Conservation (phyloP, 345 rosid genomes). For the Ceriops decandra region DNA sequence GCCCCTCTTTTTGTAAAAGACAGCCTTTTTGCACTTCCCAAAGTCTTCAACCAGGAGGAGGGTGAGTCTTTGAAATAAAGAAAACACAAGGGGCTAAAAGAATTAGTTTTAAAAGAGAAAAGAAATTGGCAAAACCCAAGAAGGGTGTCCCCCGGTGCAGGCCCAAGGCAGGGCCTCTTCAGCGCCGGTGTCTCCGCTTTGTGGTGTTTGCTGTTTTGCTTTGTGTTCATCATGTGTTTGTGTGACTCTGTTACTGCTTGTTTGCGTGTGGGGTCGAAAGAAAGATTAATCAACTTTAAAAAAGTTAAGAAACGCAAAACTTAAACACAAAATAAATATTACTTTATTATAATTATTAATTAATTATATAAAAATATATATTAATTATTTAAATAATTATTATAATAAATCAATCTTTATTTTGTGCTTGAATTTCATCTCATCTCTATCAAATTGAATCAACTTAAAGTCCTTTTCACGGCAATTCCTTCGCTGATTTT, state of each 20-base stretch:
- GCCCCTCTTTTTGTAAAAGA: conserved; percentile 18
- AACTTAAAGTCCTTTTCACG: conserved; percentile 25
- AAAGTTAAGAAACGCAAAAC: too few species aligned
- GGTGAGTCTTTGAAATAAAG: conserved; percentile 4
- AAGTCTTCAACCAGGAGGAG: conserved; percentile 23
- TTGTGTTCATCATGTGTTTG: background rate
- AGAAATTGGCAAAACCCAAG: conserved; percentile 43
- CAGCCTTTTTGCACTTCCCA: conserved; percentile 40
- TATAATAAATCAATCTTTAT: too few species aligned
- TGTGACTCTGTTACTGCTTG: conserved; percentile 4
- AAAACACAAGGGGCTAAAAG: background rate
- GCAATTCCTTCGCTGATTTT: conserved; percentile 54
- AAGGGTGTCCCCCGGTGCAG: conserved; percentile 46
- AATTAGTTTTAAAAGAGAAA: background rate
- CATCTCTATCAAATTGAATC: background rate
- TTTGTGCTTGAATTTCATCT: too few species aligned
- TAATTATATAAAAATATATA: too few species aligned
- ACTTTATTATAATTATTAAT: too few species aligned
- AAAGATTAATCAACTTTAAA: background rate
- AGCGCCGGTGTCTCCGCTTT: conserved; percentile 68
- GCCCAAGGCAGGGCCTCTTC: conserved; percentile 55
- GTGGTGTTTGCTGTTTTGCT: conserved; percentile 24
- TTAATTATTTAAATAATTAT: too few species aligned
- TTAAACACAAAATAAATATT: too few species aligned
- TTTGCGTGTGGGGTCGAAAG: background rate